These are phyloP conservation scores for Physaria fendleri DNA, from an alignment of 345 rosid genomes.

Conservation along the genomic window DNA sequence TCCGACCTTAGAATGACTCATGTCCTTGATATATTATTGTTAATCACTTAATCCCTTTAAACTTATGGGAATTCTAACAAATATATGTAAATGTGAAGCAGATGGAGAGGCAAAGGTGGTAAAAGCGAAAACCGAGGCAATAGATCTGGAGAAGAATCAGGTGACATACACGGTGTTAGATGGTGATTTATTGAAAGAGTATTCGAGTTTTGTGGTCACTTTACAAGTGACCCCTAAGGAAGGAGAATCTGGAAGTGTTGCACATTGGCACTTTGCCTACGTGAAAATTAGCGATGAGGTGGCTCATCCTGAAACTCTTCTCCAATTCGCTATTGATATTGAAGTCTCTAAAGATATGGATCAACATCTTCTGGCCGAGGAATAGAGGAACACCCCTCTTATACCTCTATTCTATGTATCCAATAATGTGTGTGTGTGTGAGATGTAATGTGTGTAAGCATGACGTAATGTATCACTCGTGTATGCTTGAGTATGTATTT, in stretches of 20 bases:
- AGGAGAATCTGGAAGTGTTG: constrained; percentile 20
- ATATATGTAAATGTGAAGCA: not conserved
- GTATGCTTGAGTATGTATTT: not conserved
- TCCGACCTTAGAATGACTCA: too few species aligned
- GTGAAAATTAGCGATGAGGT: constrained; percentile 30
- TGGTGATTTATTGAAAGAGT: constrained; percentile 19
- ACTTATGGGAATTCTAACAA: too few species aligned
- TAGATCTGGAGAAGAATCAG: constrained; percentile 13
- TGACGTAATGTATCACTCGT: too few species aligned
- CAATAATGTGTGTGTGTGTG: not conserved
- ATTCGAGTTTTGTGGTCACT: not conserved
- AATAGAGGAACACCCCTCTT: not conserved
- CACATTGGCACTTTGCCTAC: constrained; percentile 30
- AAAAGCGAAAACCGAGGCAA: constrained; percentile 6
- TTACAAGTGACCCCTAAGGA: constrained; percentile 21
- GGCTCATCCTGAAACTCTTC: constrained; percentile 25
- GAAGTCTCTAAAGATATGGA: constrained; percentile 28
- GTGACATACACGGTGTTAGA: constrained; percentile 7
- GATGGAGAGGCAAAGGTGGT: constrained; percentile 13
- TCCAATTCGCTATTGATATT: constrained; percentile 9
- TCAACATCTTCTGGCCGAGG: constrained; percentile 17
- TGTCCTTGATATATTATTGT: too few species aligned
- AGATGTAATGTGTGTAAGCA: not conserved
- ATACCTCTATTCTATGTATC: not conserved
- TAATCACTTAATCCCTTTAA: too few species aligned